A percentile compares a stretch with the other conserved stretches of the same genome.
phyloP scores from a whole-genome alignment of 352 stramenopile species.

The Pythium insidiosum region DNA sequence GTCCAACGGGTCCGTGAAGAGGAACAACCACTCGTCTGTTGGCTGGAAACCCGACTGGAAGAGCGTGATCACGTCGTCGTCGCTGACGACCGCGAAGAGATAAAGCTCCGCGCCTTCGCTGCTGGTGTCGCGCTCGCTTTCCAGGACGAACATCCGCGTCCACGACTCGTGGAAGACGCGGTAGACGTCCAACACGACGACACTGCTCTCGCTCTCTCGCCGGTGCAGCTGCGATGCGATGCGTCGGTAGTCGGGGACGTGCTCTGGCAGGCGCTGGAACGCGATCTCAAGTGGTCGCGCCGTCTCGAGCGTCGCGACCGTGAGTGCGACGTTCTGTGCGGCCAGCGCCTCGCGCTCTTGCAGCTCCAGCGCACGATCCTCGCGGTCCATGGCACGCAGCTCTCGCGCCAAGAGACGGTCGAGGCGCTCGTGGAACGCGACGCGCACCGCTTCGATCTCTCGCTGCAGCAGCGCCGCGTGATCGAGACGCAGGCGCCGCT shows the following conservation, averaged over 20 bases:
- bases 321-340: slow-evolving; percentile 28
- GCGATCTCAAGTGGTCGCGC: slow-evolving; percentile 21
- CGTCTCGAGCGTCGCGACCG: slow-evolving; percentile 27
- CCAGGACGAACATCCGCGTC: too few species aligned
- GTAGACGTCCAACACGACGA: too few species aligned
- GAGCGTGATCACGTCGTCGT: too few species aligned
- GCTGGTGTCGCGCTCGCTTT: too few species aligned
- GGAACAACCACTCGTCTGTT: too few species aligned
- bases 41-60: too few species aligned
- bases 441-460: slow-evolving; percentile 25
- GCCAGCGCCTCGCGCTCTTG: slow-evolving; percentile 40
- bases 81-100: too few species aligned
- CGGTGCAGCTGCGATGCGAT: slow-evolving; percentile 32
- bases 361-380: slow-evolving; percentile 28
- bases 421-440: slow-evolving; percentile 17
- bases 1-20: too few species aligned
- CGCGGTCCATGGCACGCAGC: slow-evolving; percentile 13
- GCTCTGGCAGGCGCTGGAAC: slow-evolving; percentile 35
- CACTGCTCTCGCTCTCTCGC: too few species aligned
- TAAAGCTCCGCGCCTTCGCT: too few species aligned
- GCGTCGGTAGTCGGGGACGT: slow-evolving; percentile 36
- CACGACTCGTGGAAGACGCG: too few species aligned
- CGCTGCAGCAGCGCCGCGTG: slow-evolving; percentile 26
- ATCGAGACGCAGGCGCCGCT: slow-evolving; percentile 29
- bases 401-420: slow-evolving; percentile 24